Conservation (phyloP, 208 protist species). For the Trichomonas tenax region DNA sequence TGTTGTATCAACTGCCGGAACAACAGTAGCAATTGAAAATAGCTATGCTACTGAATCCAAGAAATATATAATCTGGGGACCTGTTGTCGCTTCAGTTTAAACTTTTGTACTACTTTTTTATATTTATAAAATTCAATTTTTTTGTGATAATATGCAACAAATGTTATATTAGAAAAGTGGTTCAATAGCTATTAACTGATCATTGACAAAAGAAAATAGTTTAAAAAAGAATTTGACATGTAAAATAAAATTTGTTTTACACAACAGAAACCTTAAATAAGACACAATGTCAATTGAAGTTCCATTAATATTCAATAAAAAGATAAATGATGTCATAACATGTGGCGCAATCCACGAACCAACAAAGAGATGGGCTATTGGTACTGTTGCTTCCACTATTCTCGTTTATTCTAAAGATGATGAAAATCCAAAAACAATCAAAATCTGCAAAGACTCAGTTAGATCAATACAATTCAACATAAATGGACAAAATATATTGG, state of each 20-base stretch:
- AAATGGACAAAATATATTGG: not conserved
- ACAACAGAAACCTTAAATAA: no score
- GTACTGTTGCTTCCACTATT: not conserved
- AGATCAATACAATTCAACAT: not conserved
- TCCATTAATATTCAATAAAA: not conserved
- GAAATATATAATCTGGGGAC: slow-evolving; percentile 6
- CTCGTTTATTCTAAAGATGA: not conserved
- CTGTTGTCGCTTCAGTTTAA: not conserved
- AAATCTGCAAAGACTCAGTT: not conserved
- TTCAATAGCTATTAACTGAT: no score
- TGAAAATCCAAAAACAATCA: not conserved
- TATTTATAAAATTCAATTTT: no score
- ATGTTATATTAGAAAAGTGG: no score
- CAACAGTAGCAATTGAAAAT: not conserved
- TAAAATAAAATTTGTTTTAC: no score
- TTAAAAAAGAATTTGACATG: no score
- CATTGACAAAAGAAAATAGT: no score
- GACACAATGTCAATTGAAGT: no score
- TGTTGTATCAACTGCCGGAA: not conserved
- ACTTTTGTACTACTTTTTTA: no score
- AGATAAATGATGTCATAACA: not conserved
- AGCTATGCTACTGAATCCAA: not conserved
- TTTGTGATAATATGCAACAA: no score
- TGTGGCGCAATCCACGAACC: not conserved
- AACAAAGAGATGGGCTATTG: not conserved